These are phyloP conservation scores for Sphagnum contortum DNA, from an alignment of 225 moss, liverwort and hornwort genomes.

Conservation along the genomic window DNA sequence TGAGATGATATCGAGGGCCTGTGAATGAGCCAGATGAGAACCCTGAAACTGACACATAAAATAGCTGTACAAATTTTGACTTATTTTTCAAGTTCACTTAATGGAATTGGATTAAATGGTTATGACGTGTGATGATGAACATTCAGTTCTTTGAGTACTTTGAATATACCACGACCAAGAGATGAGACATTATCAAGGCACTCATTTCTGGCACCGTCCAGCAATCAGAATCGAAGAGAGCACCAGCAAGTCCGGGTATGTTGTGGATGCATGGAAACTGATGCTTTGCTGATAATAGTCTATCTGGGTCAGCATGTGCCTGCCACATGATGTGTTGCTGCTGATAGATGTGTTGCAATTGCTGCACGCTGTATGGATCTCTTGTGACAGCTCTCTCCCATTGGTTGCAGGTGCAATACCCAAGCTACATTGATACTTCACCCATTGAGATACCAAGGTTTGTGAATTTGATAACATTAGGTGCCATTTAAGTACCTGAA, in stretches of 20 bases:
- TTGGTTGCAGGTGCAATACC: slow-evolving; percentile 80
- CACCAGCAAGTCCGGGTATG: slow-evolving; percentile 55
- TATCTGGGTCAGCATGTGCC: background rate
- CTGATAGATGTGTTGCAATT: background rate
- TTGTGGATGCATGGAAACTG: slow-evolving; percentile 3
- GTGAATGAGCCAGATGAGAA: too few relatives aligned
- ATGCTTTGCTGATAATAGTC: slow-evolving; percentile 9
- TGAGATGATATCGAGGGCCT: too few relatives aligned
- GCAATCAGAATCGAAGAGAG: slow-evolving; percentile 44
- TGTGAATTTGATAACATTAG: slow-evolving; percentile 6
- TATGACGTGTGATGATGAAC: background rate
- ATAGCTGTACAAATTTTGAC: too few relatives aligned
- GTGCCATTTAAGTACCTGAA: too few relatives aligned
- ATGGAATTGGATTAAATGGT: too few relatives aligned
- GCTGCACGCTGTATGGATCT: background rate
- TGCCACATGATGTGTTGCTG: background rate
- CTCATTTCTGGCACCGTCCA: slow-evolving; percentile 62
- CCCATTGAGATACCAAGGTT: slow-evolving; percentile 98
- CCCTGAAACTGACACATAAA: too few relatives aligned
- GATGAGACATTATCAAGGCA: slow-evolving; percentile 93
- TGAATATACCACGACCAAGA: slow-evolving; percentile 80
- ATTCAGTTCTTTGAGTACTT: slow-evolving; percentile 63
- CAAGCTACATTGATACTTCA: slow-evolving; percentile 74
- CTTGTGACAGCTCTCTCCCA: background rate
- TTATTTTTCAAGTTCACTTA: too few relatives aligned